phyloP scores from a whole-genome alignment of 495 filamentous ascomycete genomes.

The Trichodelitschia bisporula region DNA sequence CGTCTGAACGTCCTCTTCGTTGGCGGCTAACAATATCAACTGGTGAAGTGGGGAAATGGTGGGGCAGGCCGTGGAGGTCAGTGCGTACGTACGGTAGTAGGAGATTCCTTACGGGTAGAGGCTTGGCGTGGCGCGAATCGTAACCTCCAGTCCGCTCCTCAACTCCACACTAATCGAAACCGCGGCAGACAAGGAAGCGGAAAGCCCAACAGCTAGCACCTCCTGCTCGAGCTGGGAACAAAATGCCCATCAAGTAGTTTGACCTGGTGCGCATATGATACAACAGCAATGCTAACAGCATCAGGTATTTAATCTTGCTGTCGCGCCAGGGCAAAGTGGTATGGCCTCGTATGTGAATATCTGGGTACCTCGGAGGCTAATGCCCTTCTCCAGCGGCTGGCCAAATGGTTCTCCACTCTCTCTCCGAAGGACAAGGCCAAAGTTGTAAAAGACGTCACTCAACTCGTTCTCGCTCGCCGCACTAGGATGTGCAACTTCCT shows the following conservation, averaged over 20 bases:
- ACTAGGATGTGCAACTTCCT: constrained; percentile 99
- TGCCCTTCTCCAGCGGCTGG: constrained; percentile 44
- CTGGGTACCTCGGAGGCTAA: constrained; percentile 1
- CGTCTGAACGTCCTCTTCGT: no score
- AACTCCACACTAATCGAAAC: no score
- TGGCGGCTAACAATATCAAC: no score
- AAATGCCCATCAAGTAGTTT: constrained; percentile 38
- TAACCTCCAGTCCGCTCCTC: no score
- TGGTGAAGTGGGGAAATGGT: no score
- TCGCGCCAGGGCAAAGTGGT: constrained; percentile 99
- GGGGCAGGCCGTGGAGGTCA: no score
- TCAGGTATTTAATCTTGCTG: constrained; percentile 87
- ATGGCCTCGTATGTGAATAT: constrained; percentile 18
- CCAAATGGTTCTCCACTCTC: constrained; percentile 98
- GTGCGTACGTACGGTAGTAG: no score
- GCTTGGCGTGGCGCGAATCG: no score
- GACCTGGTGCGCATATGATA: background rate
- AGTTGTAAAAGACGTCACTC: constrained; percentile 98
- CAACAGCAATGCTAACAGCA: constrained; percentile 1
- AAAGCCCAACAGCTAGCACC: no score
- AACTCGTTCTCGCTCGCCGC: constrained; percentile 81
- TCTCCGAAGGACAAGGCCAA: constrained; percentile 98
- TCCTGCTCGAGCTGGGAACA: constrained; percentile 6
- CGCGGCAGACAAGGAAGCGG: no score
- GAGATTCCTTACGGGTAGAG: no score